Conservation (phyloP, 805 yeast genomes). For the Yarrowia sp. region DNA sequence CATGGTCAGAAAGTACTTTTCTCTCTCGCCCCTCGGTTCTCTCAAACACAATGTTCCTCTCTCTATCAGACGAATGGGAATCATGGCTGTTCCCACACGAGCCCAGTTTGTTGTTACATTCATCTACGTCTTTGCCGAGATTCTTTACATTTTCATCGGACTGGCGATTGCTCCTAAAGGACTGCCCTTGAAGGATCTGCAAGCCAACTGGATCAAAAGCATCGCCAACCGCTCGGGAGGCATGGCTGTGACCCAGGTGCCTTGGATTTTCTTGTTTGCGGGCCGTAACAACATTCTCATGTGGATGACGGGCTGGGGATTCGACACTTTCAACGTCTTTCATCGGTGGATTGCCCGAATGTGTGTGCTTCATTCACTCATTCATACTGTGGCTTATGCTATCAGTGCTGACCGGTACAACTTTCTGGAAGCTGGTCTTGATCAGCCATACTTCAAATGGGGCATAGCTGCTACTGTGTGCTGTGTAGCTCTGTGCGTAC, state of each 20-base stretch:
- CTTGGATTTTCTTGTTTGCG: conserved; percentile 46
- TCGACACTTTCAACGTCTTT: conserved; percentile 56
- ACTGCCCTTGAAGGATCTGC: conserved; percentile 36
- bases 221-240: conserved; percentile 33
- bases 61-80: conserved; percentile 32
- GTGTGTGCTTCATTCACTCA: conserved; percentile 31
- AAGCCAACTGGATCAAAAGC: conserved; percentile 35
- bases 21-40: conserved; percentile 68
- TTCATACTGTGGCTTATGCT: conserved; percentile 31
- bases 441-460: conserved; percentile 33
- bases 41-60: conserved; percentile 13
- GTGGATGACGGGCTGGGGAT: conserved; percentile 59
- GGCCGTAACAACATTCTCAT: conserved; percentile 70
- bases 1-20: conserved; percentile 48
- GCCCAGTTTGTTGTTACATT: conserved; percentile 43
- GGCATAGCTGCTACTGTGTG: conserved; percentile 48
- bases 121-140: conserved; percentile 40
- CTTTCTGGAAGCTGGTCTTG: neutral
- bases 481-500: conserved; percentile 47
- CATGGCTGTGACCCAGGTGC: conserved; percentile 35
- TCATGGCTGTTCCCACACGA: conserved; percentile 43
- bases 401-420: conserved; percentile 25
- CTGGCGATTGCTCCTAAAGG: conserved; percentile 41
- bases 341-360: conserved; percentile 46
- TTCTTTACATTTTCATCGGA: conserved; percentile 38